phyloP scores from a whole-genome alignment of 2,329 filamentous ascomycete genomes.

The Rutstroemia sp. region DNA sequence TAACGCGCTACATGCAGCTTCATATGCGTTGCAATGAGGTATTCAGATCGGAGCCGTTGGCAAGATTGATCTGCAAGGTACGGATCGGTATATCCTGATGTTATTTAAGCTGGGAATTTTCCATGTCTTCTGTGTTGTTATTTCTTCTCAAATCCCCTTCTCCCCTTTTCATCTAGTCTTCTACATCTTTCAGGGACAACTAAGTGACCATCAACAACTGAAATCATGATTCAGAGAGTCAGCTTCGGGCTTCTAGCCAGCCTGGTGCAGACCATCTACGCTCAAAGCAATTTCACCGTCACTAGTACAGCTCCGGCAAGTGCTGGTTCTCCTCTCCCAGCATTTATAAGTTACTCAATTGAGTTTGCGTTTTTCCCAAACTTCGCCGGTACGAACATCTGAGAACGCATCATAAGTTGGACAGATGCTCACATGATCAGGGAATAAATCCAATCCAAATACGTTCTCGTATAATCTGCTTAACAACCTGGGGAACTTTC shows the following conservation, averaged over 20 bases:
- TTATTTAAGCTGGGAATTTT: neutral
- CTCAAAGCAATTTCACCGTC: constrained; percentile 4
- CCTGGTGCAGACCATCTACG: neutral
- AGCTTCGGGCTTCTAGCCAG: neutral
- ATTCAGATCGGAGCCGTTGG: neutral
- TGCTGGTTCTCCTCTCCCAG: constrained; percentile 26
- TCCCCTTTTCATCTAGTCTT: too few species aligned
- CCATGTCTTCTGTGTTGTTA: neutral
- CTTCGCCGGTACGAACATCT: constrained; percentile 17
- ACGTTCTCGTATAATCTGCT: constrained; percentile 53
- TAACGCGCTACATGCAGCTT: neutral
- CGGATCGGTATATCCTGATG: neutral
- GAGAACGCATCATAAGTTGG: neutral
- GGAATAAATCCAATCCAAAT: constrained; percentile 49
- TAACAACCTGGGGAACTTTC: constrained; percentile 46
- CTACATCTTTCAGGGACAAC: neutral
- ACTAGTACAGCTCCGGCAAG: constrained; percentile 11
- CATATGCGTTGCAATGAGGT: constrained; percentile 4
- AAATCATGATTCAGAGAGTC: neutral
- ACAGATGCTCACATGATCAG: constrained; percentile 21
- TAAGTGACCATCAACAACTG: neutral
- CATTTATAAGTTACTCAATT: constrained; percentile 45
- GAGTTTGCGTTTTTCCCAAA: constrained; percentile 46
- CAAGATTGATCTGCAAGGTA: neutral
- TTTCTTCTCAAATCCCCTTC: too few species aligned